A percentile compares a stretch with the other conserved stretches of the same genome.
Evolutionary conservation across 352 stramenopile genomes (phyloP).

Genomic region (Blastocystis sp.): DNA sequence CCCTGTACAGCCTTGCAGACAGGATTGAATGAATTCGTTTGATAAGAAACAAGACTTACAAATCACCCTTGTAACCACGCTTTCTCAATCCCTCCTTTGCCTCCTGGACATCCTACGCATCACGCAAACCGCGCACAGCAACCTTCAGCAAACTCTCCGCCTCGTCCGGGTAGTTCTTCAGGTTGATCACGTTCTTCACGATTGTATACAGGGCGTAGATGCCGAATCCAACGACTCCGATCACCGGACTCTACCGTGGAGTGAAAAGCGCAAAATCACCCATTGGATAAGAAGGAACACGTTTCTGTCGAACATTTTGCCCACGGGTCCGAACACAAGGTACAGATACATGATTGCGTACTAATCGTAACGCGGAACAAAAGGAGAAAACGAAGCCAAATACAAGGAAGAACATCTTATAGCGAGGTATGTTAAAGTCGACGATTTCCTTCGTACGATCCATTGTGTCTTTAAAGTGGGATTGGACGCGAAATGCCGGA

Average conservation of each 20-base stretch:
- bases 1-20: neutral
- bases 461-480: neutral
- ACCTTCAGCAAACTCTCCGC: slow-evolving; percentile 58
- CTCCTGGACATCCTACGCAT: slow-evolving; percentile 35
- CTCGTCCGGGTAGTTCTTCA: slow-evolving; percentile 65
- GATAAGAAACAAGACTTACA: slow-evolving; percentile 27
- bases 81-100: slow-evolving; percentile 50
- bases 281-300: neutral
- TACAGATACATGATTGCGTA: neutral
- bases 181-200: slow-evolving; percentile 35
- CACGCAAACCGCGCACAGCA: neutral
- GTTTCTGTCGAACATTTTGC: neutral
- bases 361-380: neutral
- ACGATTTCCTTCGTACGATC: neutral
- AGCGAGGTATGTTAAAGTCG: neutral
- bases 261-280: neutral
- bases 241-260: slow-evolving; percentile 10
- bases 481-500: neutral
- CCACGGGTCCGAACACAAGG: neutral
- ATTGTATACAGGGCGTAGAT: slow-evolving; percentile 25
- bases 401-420: neutral
- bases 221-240: slow-evolving; percentile 14
- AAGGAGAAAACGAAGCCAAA: neutral
- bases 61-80: slow-evolving; percentile 47
- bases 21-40: neutral